Evolutionary conservation across 2,329 filamentous ascomycete genomes (phyloP).

Genomic region (Aspergillus pseudoviridinutans): DNA sequence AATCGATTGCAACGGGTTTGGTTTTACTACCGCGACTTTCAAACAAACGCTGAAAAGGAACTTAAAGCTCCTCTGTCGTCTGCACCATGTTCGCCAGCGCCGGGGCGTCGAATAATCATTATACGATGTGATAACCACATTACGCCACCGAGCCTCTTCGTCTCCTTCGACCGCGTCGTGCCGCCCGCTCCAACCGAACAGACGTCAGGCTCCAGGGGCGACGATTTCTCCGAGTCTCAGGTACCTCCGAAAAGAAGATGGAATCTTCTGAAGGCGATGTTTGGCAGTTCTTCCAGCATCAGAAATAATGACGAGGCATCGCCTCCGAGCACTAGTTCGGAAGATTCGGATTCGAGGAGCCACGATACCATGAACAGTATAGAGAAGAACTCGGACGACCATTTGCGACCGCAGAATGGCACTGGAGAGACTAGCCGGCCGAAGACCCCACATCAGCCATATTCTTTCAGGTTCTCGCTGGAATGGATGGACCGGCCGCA

Average conservation of each 20-base stretch:
- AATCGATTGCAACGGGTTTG: constrained; percentile 68
- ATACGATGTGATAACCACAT: constrained; percentile 71
- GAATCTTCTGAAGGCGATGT: constrained; percentile 49
- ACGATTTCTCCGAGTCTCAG: constrained; percentile 19
- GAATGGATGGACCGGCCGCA: constrained; percentile 58
- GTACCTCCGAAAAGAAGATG: constrained; percentile 42
- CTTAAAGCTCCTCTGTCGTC: constrained; percentile 63
- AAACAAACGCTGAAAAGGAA: constrained; percentile 60
- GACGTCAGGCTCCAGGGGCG: constrained; percentile 26
- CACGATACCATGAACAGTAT: constrained; percentile 22
- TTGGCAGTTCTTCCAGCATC: constrained; percentile 43
- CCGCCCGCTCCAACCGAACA: constrained; percentile 33
- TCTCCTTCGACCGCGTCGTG: constrained; percentile 62
- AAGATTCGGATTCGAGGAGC: constrained; percentile 29
- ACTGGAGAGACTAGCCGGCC: constrained; percentile 27
- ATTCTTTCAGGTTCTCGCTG: constrained; percentile 65
- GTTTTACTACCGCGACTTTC: constrained; percentile 74
- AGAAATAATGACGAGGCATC: constrained; percentile 43
- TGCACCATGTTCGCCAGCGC: constrained; percentile 77
- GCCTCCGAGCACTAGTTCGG: constrained; percentile 33
- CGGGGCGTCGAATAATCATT: constrained; percentile 81
- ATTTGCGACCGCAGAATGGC: constrained; percentile 18
- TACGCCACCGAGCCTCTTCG: constrained; percentile 51
- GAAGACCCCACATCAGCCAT: constrained; percentile 49
- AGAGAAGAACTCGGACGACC: constrained; percentile 27